Conservation (phyloP, 352 stramenopile species). For the Phytophthora brassicae region DNA sequence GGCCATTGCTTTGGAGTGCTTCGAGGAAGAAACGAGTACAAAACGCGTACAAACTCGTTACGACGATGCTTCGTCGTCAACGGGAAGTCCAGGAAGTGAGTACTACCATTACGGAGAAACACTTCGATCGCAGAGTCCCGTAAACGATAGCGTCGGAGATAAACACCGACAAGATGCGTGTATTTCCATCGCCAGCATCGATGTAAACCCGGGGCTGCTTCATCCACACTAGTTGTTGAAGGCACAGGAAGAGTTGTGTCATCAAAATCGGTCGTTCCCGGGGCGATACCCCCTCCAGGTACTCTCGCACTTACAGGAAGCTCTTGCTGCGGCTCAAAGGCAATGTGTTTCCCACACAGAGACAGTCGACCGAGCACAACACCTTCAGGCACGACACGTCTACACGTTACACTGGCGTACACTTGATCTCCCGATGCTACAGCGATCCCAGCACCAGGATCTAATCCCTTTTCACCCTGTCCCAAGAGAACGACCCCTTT, state of each 20-base stretch:
- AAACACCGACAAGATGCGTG: constrained; percentile 67
- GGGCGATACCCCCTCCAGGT: constrained; percentile 2
- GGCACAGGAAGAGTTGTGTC: constrained; percentile 17
- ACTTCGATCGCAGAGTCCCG: constrained; percentile 89
- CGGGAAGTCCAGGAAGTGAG: no score
- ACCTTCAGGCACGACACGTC: constrained; percentile 76
- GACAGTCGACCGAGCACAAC: constrained; percentile 68
- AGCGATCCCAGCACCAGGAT: constrained; percentile 67
- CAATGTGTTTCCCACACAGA: constrained; percentile 60
- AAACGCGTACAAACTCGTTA: no score
- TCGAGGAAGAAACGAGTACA: constrained; percentile 85
- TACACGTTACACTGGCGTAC: constrained; percentile 58
- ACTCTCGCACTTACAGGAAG: constrained; percentile 13
- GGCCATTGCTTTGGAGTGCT: no score
- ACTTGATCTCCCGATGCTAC: constrained; percentile 64
- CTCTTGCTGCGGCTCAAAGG: constrained; percentile 59
- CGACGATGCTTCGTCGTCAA: no score
- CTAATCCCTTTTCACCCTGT: constrained; percentile 55
- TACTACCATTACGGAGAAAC: constrained; percentile 64
- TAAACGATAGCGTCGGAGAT: constrained; percentile 89
- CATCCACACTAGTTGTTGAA: constrained; percentile 31
- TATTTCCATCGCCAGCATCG: constrained; percentile 86
- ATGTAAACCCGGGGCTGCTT: constrained; percentile 67
- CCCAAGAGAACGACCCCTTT: constrained; percentile 22
- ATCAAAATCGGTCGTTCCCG: constrained; percentile 24